A percentile compares a stretch with the other conserved stretches of the same genome.
phyloP scores from a whole-genome alignment of 164 flowering plant species.

The Umbellularia californica region DNA sequence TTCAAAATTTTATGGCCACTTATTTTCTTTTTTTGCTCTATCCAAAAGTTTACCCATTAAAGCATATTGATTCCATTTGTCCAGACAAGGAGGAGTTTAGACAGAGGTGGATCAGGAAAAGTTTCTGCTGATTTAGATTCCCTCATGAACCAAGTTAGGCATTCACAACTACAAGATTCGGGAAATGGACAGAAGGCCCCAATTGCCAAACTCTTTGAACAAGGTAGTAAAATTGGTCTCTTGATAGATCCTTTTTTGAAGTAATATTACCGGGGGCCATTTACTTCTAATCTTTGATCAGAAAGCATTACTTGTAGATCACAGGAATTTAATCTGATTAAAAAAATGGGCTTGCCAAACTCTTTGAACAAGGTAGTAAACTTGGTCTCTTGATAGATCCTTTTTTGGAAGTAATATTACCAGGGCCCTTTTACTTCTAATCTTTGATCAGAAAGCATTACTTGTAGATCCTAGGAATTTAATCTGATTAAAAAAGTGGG shows the following conservation, averaged over 20 bases:
- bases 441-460: no score
- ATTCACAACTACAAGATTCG: slow-evolving; percentile 29
- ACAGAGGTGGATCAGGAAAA: slow-evolving; percentile 44
- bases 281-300: background rate
- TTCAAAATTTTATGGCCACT: background rate
- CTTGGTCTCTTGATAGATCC: background rate
- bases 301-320: no score
- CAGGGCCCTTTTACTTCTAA: background rate
- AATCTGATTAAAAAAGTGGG: no score
- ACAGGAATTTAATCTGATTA: no score
- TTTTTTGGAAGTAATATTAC: background rate
- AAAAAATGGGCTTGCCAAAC: slow-evolving; percentile 41
- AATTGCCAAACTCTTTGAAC: slow-evolving; percentile 67
- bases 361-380: slow-evolving; percentile 35
- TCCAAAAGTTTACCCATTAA: background rate
- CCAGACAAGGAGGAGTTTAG: slow-evolving; percentile 72
- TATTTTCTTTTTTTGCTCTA: background rate
- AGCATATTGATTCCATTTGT: slow-evolving; percentile 2
- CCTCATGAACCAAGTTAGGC: slow-evolving; percentile 50
- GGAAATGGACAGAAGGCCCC: slow-evolving; percentile 78
- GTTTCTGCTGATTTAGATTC: slow-evolving; percentile 42
- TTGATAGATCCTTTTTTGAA: background rate
- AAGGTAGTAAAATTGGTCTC: slow-evolving; percentile 5
- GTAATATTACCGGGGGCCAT: background rate
- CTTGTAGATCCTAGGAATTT: no score